phyloP scores from a whole-genome alignment of 352 stramenopile genomes.

The Phytophthora agathidicida region DNA sequence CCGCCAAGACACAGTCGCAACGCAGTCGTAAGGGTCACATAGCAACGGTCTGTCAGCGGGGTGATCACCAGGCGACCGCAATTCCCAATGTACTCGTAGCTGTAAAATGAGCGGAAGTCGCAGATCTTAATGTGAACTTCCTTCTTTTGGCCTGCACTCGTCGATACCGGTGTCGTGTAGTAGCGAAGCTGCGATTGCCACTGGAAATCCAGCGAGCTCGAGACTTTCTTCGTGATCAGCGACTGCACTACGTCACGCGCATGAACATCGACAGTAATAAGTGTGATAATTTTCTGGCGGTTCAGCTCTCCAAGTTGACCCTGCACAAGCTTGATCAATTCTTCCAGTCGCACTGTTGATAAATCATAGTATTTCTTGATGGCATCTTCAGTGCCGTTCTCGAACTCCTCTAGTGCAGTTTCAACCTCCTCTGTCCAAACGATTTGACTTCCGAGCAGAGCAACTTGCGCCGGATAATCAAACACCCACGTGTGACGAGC shows the following conservation, averaged over 20 bases:
- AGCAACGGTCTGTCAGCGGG: slow-evolving; percentile 84
- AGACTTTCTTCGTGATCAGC: slow-evolving; percentile 93
- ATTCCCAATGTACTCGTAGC: slow-evolving; percentile 97
- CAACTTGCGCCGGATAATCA: slow-evolving; percentile 85
- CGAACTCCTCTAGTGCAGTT: slow-evolving; percentile 92
- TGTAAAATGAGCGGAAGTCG: slow-evolving; percentile 93
- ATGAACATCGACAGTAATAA: slow-evolving; percentile 98
- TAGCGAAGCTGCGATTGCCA: slow-evolving; percentile 97
- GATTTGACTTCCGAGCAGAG: slow-evolving; percentile 92
- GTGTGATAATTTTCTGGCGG: slow-evolving; percentile 95
- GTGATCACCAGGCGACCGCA: slow-evolving; percentile 89
- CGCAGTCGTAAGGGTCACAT: slow-evolving; percentile 85
- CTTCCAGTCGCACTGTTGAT: slow-evolving; percentile 90
- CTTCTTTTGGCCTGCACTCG: slow-evolving; percentile 41
- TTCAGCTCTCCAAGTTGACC: slow-evolving; percentile 67
- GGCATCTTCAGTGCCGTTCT: slow-evolving; percentile 95
- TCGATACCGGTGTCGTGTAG: slow-evolving; percentile 76
- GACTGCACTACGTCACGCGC: slow-evolving; percentile 94
- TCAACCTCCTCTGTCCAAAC: slow-evolving; percentile 94
- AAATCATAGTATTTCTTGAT: slow-evolving; percentile 95
- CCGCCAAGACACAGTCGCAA: slow-evolving; percentile 80
- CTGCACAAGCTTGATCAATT: slow-evolving; percentile 95
- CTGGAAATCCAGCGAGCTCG: slow-evolving; percentile 91
- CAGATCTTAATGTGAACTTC: slow-evolving; percentile 92
- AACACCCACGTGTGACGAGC: slow-evolving; percentile 91